Evolutionary conservation across 148 eudicot species (phyloP), one percentile per base, ranked within the genome.

Genomic region (Bassia scoparia): DNA sequence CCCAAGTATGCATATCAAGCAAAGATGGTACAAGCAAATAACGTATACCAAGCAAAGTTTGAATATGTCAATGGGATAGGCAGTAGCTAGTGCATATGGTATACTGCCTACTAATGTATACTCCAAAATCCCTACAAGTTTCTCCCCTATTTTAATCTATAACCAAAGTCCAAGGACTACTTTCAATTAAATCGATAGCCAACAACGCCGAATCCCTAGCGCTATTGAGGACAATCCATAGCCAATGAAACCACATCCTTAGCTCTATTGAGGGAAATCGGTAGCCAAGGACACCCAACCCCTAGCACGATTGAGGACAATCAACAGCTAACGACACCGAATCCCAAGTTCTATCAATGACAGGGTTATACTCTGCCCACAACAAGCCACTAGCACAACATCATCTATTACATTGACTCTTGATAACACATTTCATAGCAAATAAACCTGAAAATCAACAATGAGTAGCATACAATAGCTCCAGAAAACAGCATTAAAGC

Each of bases 401-500:
- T 30, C 63, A 59, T 24, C 2, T 15, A 30, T 16, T 11, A 30
- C 30, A 48, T n/a, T 48, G 9, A 8, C 24, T 44, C 27, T 58
- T 26, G 52, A 29, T 29, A 14, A 7, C n/a, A 37, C 35, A 66
- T 26, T 71, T 41, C 62, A 33, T 21, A 9, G 26, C 35, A 16
- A 3, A 58, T 9, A 75, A 71, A 49, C 34, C 79, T 48, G 35
- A 54, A 30, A 60, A 21, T 24, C 58, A 1, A 52, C 46, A 41
- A 5, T 41, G n/a, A 12, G 30, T 31, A 43, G 43, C 78, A 49
- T 14, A 56, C 24, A 58, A 58, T 21, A 27, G 34, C 62, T 60
- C 54, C 26, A 74, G 27, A 12, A 26, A 48, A 61, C 67, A 63
- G 50, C 16, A 37, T 66, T 49, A 73, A 61, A 27, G 26, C 68